Evolutionary conservation across 805 yeast species (phyloP), one percentile per base, ranked within the genome.

Genomic region (Saturnispora galanensis): DNA sequence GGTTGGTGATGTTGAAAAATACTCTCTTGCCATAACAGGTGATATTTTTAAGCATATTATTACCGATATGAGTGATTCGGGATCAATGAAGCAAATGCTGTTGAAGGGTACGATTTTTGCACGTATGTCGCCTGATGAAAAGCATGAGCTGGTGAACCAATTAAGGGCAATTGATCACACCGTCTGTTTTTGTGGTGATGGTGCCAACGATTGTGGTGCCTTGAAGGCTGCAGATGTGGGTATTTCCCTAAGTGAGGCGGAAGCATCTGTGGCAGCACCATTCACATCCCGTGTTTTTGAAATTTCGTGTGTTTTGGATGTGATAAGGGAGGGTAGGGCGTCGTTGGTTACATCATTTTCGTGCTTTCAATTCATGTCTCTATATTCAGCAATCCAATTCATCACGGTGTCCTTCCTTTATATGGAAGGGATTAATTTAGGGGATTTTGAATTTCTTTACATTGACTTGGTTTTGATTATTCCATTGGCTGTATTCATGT

Each of bases 121-220:
- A 0, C 72, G 99, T 51, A 93, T 93, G 99, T 89, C 97, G 0
- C 99, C 99, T 0, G 98, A 94, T 63, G 99, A 93, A 62, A 93
- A 93, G 58, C 96, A 93, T 61, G 98, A 93, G 63, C 69, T 93
- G 39, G 96, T 93, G 31, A 89, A 84, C 55, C 86, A 83, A 58
- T 66, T 93, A 11, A 96, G 88, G 60, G 72, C 69, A 17, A 58
- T 93, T 16, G 96, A 89, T 56, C 90, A 90, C 59, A 86, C 95
- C 0, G 95, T 87, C 39, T 96, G 97, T 2, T 93, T 93, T 63
- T 93, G 97, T 65, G 99, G 99, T 32, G 99, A 93, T 66, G 99
- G 99, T 52, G 99, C 99, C 5, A 93, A 93, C 63, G 99, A 93
- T 59, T 93, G 97, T 65, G 98, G 98, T 53, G 99, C 99, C 0